Conservation (phyloP, 139 green algal species). For the Auxenochlorella protothecoides region DNA sequence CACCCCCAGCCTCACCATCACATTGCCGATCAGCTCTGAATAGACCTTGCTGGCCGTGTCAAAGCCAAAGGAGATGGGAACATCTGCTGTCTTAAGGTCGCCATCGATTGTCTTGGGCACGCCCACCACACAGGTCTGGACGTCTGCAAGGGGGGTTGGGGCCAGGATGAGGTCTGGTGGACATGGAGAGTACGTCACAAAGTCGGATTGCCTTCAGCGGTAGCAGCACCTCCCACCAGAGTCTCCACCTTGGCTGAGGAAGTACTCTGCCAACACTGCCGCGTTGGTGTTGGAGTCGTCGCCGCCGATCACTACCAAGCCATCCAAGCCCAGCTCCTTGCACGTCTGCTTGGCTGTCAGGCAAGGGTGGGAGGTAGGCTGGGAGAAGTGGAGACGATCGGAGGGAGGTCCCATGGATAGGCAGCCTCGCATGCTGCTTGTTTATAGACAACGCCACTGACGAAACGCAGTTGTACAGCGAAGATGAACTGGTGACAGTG, state of each 20-base stretch:
- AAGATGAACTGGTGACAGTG: too few species aligned
- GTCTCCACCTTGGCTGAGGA: background rate
- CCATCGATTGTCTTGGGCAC: slow-evolving; percentile 66
- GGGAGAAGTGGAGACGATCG: too few species aligned
- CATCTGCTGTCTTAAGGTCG: slow-evolving; percentile 44
- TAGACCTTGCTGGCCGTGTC: slow-evolving; percentile 66
- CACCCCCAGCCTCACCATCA: slow-evolving; percentile 19
- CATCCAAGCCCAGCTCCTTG: slow-evolving; percentile 34
- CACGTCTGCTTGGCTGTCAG: slow-evolving; percentile 1
- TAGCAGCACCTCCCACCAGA: too few species aligned
- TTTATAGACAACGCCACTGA: background rate
- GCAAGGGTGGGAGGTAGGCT: too few species aligned
- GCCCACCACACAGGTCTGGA: slow-evolving; percentile 38
- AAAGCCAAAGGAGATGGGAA: slow-evolving; percentile 53
- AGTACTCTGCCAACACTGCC: slow-evolving; percentile 42
- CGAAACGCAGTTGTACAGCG: too few species aligned
- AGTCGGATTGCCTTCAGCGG: too few species aligned
- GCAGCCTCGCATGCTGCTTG: background rate
- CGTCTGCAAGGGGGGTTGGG: slow-evolving; percentile 4
- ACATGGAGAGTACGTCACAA: too few species aligned
- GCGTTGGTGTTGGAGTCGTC: slow-evolving; percentile 68
- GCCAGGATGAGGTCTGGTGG: too few species aligned
- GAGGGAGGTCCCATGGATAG: too few species aligned
- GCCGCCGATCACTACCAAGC: slow-evolving; percentile 49
- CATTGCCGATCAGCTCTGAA: slow-evolving; percentile 50